These are phyloP conservation scores for Saksenaea oblongispora DNA, from an alignment of 371 early-diverging fungal species.

Conservation along the genomic window DNA sequence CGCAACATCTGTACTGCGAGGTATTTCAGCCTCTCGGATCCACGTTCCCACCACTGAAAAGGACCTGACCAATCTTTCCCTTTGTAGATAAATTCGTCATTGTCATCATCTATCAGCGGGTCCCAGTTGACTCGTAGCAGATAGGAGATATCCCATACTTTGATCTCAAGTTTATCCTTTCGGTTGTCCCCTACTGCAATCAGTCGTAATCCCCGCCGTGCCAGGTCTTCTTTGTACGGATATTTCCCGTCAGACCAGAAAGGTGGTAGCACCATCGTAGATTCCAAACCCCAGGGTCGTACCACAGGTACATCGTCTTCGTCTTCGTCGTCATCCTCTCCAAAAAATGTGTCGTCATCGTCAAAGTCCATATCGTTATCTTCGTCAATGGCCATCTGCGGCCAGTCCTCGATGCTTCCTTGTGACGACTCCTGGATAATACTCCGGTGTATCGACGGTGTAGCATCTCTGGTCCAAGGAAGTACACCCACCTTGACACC, in stretches of 20 bases:
- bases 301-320: slow-evolving; percentile 17
- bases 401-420: neutral
- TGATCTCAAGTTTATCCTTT: slow-evolving; percentile 37
- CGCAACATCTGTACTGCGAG: slow-evolving; percentile 33
- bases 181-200: slow-evolving; percentile 39
- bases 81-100: neutral
- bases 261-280: slow-evolving; percentile 42
- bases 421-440: neutral
- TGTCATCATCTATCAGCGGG: slow-evolving; percentile 10
- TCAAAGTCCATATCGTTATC: slow-evolving; percentile 10
- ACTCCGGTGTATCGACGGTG: neutral
- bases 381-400: neutral
- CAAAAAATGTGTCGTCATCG: slow-evolving; percentile 6
- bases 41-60: slow-evolving; percentile 42
- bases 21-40: slow-evolving; percentile 19
- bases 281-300: slow-evolving; percentile 46
- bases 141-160: slow-evolving; percentile 48
- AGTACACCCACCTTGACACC: slow-evolving; percentile 39
- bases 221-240: slow-evolving; percentile 15
- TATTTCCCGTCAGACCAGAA: slow-evolving; percentile 16
- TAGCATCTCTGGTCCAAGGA: slow-evolving; percentile 26
- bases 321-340: slow-evolving; percentile 20
- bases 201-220: slow-evolving; percentile 27
- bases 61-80: slow-evolving; percentile 8
- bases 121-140: slow-evolving; percentile 29